Evolutionary conservation across 345 rosid genomes (phyloP), one percentile per base, ranked within the genome.

Genomic region (Mercurialis annua): DNA sequence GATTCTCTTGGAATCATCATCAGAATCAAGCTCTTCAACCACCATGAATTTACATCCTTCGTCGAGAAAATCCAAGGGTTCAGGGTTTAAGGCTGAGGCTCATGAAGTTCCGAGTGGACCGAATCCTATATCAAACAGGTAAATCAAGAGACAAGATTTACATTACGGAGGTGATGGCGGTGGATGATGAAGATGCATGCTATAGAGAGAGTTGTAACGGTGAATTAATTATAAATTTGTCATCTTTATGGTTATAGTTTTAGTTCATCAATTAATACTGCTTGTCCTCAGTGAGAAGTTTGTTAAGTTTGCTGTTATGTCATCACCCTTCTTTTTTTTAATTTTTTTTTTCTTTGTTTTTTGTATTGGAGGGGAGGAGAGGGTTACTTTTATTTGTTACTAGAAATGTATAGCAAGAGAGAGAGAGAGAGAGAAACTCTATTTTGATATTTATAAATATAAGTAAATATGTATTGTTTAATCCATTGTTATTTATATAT

Each of bases 61-160:
- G 6, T 69, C 77, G 17, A 48, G 78, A 20, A 76, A 75, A 46
- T 31, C 75, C 38, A 75, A 70, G 66, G 70, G 76, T 27, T 69
- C 66, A 51, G 72, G 78, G 70, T 78, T 84, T 63, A 83, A 78
- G 53, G 87, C 77, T 21, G 81, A 72, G 5, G 92, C 82, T 44
- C 98, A 92, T 75, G 92, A 89, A 71, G 96, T 92, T 67, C 98
- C 96, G 0, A 92, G 98, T 49, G 98, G 96, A 58, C 96, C 98
- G 43, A 89, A 92, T 83, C 98, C 98, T 61, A 89, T 89, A 72
- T 89, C 96, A 40, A 89, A 92, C 80, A 82, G 84, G 83, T 87
- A 71, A 80, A 70, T 66, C 42, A 29, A 33, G 42, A 31, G 36
- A 40, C 11, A 40, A 24, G 40, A 40, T 42, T 23, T 16, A 18